A percentile compares a stretch with the other conserved stretches of the same genome.
Conservation (phyloP, 768 basidiomycete species). For the Chalciporus chontae region DNA sequence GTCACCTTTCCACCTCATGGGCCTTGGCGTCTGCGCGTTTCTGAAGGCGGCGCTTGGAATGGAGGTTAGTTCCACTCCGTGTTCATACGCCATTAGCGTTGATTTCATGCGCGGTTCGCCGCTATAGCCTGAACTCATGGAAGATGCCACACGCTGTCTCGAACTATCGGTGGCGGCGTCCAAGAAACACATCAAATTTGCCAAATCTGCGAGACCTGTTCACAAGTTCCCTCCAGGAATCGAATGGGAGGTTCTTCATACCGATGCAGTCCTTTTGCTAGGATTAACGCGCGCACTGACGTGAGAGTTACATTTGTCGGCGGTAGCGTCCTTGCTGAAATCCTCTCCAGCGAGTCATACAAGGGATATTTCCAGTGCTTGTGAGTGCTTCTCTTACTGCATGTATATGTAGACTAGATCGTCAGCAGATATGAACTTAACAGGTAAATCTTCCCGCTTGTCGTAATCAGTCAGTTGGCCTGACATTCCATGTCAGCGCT, state of each 20-base stretch:
- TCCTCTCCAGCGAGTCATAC: constrained; percentile 57
- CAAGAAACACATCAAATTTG: constrained; percentile 44
- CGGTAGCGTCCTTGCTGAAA: constrained; percentile 5
- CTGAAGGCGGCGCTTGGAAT: constrained; percentile 78
- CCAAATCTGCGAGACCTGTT: constrained; percentile 30
- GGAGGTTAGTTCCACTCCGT: constrained; percentile 45
- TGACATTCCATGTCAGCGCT: constrained; percentile 36
- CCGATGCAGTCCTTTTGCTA: constrained; percentile 67
- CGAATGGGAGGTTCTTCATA: constrained; percentile 75
- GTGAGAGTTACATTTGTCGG: constrained; percentile 33
- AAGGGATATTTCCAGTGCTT: constrained; percentile 78
- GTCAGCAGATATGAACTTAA: constrained; percentile 46
- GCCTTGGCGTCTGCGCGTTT: constrained; percentile 68
- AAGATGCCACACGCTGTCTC: constrained; percentile 57
- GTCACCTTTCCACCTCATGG: constrained; percentile 72
- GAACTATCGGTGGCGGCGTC: constrained; percentile 58
- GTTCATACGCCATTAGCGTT: background rate
- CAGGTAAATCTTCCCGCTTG: constrained; percentile 36
- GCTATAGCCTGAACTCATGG: constrained; percentile 53
- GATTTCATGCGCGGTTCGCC: background rate
- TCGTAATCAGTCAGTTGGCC: constrained; percentile 14
- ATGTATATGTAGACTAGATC: constrained; percentile 10
- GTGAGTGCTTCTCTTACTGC: constrained; percentile 35
- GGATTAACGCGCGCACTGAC: constrained; percentile 70
- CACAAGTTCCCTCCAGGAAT: constrained; percentile 56